Evolutionary conservation across 1,284 basidiomycete genomes (phyloP), one percentile per base, ranked within the genome.

Genomic region (Ustilago tritici): DNA sequence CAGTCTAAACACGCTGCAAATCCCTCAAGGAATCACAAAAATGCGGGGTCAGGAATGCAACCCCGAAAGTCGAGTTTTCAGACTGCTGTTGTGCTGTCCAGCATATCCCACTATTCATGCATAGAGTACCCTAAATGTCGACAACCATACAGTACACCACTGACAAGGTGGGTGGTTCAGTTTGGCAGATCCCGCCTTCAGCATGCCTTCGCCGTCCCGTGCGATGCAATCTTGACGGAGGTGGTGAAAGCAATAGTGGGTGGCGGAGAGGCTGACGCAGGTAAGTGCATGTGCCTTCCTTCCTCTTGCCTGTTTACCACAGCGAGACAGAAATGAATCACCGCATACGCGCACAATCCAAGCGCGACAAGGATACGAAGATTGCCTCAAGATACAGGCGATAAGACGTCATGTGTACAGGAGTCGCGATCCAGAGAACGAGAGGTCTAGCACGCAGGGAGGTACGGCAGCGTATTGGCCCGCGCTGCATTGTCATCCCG

Each of bases 31-130:
- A 34, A 36, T n/a, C 52, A 12, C 14, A 23, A 40, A 41, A 56
- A 41, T 56, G 54, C 54, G 38, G 38, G 54, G 54, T 56, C 54
- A 56, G 38, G 54, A 56, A 56, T 28, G 54, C 35, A 35, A 54
- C n/a, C n/a, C 5, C 49, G 49, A 50, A 50, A 32, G 10, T 28
- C 12, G 31, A 50, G 23, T 28, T 28, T 28, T 28, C 23, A 28
- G 23, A 28, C 23, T 28, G 23, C 23, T 28, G 23, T 28, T 28
- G 23, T 28, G 23, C n/a, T 32, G 23, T 32, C 49, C 8, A 12
- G 4, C 10, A 40, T 15, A 31, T 32, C 15, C 31, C 15, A 23
- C 9, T 4, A 31, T 50, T 50, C 49, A 50, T 32, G 49, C 49
- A 32, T 4, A 4, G 28, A 50, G 46, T 46, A 59, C 57, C 57